These are phyloP conservation scores for Aspergillus sp. DNA, from an alignment of 2,329 filamentous ascomycete genomes.

Conservation along the genomic window DNA sequence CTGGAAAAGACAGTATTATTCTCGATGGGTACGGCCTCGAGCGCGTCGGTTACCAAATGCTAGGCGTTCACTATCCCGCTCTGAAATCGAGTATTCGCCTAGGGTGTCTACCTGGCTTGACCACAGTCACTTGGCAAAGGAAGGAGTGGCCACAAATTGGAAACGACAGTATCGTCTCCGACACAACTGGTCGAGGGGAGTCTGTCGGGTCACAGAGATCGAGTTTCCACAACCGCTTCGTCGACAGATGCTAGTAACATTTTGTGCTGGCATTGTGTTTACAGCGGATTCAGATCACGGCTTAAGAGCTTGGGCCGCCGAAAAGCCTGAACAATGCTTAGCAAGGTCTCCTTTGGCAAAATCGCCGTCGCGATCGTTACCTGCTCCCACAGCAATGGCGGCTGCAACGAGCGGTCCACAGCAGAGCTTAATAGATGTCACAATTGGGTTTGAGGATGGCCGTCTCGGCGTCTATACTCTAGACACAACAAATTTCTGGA, in stretches of 20 bases:
- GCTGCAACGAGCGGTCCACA: conserved; percentile 47
- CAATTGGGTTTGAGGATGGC: conserved; percentile 71
- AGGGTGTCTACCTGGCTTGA: conserved; percentile 63
- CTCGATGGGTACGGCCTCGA: conserved; percentile 80
- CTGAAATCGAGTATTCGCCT: conserved; percentile 54
- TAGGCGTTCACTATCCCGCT: conserved; percentile 43
- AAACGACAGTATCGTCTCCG: conserved; percentile 84
- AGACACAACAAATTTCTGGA: conserved; percentile 43
- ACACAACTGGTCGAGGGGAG: conserved; percentile 87
- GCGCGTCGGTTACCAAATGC: conserved; percentile 73
- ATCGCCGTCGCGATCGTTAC: conserved; percentile 56
- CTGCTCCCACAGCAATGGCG: conserved; percentile 60
- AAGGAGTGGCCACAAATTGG: conserved; percentile 67
- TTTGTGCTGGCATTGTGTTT: conserved; percentile 74
- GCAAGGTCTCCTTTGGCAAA: conserved; percentile 46
- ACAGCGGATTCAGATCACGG: conserved; percentile 71
- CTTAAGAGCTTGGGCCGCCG: conserved; percentile 76
- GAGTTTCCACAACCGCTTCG: conserved; percentile 58
- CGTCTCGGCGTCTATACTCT: conserved; percentile 71
- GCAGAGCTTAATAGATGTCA: conserved; percentile 57
- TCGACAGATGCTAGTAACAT: conserved; percentile 70
- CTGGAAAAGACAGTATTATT: conserved; percentile 89
- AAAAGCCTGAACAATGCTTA: conserved; percentile 59
- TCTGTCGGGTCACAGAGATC: conserved; percentile 77
- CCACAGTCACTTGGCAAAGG: conserved; percentile 58